Evolutionary conservation across 2,329 filamentous ascomycete genomes (phyloP).

Genomic region (Tolypocladium cylindrosporum): DNA sequence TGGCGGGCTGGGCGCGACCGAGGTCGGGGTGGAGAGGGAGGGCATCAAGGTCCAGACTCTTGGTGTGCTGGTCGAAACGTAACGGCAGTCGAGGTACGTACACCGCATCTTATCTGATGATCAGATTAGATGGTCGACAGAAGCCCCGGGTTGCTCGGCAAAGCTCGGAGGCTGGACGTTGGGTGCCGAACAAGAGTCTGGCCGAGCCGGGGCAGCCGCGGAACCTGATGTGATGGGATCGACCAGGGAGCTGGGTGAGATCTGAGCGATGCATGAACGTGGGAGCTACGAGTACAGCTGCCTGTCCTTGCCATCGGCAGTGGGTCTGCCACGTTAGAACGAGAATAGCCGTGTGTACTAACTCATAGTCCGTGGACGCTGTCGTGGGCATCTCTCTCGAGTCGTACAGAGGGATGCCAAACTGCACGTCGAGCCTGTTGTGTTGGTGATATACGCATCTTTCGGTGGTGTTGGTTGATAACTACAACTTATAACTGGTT

Average conservation of each 20-base stretch:
- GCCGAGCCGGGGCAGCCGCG: not conserved
- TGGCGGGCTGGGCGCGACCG: not conserved
- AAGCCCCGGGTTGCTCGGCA: not conserved
- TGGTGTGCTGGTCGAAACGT: not conserved
- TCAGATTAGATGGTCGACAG: constrained; percentile 29
- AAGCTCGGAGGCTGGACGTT: constrained; percentile 1
- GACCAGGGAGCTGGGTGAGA: not conserved
- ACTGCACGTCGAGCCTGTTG: not conserved
- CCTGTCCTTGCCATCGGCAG: not conserved
- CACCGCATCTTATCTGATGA: constrained; percentile 32
- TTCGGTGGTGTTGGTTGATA: not conserved
- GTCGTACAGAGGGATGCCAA: not conserved
- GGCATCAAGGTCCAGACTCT: not conserved
- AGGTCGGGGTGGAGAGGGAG: not conserved
- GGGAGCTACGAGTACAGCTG: not conserved
- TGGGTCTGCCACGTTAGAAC: not conserved
- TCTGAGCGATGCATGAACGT: not conserved
- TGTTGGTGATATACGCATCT: not conserved
- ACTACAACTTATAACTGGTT: not conserved
- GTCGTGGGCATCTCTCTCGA: not conserved
- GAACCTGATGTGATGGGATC: not conserved
- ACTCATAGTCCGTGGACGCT: not conserved
- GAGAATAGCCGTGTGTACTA: not conserved
- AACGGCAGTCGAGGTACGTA: not conserved
- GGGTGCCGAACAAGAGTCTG: not conserved